phyloP scores from a whole-genome alignment of 2,329 filamentous ascomycete species.

The Venturia pyrina region DNA sequence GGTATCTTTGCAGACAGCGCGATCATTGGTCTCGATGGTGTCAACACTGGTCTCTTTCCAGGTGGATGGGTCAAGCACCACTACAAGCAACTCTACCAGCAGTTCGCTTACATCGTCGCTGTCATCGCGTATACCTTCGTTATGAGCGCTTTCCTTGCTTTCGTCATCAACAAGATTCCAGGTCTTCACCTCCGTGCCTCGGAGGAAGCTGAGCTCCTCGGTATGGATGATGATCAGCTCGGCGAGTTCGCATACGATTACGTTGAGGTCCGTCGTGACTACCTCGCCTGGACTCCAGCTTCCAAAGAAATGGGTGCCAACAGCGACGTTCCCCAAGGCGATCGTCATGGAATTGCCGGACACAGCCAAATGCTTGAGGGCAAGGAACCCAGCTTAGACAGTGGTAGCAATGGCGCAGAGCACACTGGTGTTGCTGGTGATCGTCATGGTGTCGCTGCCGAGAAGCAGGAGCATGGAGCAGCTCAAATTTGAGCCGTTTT shows the following conservation, averaged over 20 bases:
- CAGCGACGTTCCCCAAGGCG: constrained; percentile 51
- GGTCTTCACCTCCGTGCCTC: constrained; percentile 70
- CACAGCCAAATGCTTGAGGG: constrained; percentile 58
- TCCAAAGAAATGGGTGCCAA: constrained; percentile 53
- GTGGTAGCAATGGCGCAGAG: constrained; percentile 27
- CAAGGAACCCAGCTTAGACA: constrained; percentile 37
- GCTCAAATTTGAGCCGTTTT: background rate
- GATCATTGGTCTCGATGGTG: constrained; percentile 65
- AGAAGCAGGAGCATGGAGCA: background rate
- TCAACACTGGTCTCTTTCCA: constrained; percentile 50
- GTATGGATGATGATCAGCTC: constrained; percentile 85
- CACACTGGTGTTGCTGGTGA: constrained; percentile 43
- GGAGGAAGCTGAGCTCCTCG: constrained; percentile 73
- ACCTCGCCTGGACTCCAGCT: constrained; percentile 76
- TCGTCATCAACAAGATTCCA: constrained; percentile 63
- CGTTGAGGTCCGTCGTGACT: constrained; percentile 79
- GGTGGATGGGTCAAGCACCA: constrained; percentile 71
- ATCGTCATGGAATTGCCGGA: constrained; percentile 60
- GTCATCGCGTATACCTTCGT: constrained; percentile 59
- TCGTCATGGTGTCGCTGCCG: constrained; percentile 39
- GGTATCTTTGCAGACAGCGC: constrained; percentile 67
- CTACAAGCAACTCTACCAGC: constrained; percentile 66
- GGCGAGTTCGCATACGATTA: constrained; percentile 88
- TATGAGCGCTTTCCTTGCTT: constrained; percentile 64
- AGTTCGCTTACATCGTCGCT: constrained; percentile 66